Evolutionary conservation across 2,329 filamentous ascomycete species (phyloP).

Genomic region (Plenodomus tracheiphilus): DNA sequence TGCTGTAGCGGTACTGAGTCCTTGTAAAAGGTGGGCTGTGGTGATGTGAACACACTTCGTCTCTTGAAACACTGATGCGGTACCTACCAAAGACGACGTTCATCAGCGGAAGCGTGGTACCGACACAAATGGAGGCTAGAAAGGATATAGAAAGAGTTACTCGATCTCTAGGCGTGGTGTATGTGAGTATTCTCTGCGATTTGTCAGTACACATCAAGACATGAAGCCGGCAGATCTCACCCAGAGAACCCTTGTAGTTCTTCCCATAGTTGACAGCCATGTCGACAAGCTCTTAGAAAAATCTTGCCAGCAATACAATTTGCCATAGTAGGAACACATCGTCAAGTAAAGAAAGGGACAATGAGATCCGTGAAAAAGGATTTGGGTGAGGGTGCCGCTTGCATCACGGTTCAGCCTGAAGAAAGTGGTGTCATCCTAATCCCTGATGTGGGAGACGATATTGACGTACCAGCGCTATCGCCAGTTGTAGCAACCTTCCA

Average conservation of each 20-base stretch:
- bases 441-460: too few relatives aligned
- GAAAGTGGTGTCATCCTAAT: too few relatives aligned
- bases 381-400: too few relatives aligned
- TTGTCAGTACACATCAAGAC: background rate
- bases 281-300: background rate
- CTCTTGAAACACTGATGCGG: constrained; percentile 14
- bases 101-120: constrained; percentile 54
- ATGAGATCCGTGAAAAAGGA: too few relatives aligned
- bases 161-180: constrained; percentile 17
- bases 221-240: background rate
- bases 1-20: constrained; percentile 51
- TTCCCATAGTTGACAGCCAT: background rate
- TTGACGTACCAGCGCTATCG: too few relatives aligned
- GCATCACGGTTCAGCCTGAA: too few relatives aligned
- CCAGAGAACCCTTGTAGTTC: background rate
- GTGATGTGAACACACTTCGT: background rate
- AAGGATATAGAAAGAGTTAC: constrained; percentile 16
- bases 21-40: constrained; percentile 44
- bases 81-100: constrained; percentile 54
- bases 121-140: constrained; percentile 35
- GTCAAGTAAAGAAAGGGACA: too few relatives aligned
- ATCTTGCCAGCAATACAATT: too few relatives aligned
- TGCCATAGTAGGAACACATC: too few relatives aligned
- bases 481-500: too few relatives aligned
- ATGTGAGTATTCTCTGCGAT: constrained; percentile 27